Evolutionary conservation across 164 flowering plant genomes (phyloP), one percentile per base, ranked within the genome.

Genomic region (Saururus chinensis): DNA sequence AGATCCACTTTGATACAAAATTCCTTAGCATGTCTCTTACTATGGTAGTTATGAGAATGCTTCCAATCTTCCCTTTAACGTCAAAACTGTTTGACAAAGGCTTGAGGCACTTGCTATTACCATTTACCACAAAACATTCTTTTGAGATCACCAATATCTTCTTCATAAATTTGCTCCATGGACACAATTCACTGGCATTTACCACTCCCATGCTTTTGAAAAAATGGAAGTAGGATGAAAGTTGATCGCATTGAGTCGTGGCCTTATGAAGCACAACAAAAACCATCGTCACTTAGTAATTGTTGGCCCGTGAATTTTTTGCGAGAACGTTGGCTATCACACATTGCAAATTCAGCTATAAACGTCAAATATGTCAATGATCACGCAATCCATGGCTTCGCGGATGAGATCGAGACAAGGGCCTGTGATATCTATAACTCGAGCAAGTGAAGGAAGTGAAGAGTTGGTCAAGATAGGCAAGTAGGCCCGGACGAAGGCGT

Each of bases 331-430:
- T 61, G 0, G 89, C 85, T 19, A 88, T 71, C n/a, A n/a, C 20
- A 79, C 84, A 7, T 66, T 64, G 63, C 93, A 83, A 0, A 91
- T 81, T 56, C 62, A 64, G 71, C 84, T 76, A 62, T 87, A 91
- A 22, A 87, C 60, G 0, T 84, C 88, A 64, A 83, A 88, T 13
- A 91, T 76, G 72, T 95, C 99, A 1, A 81, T 69, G 4, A 86
- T 37, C 0, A 84, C 62, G 54, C 88, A 80, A 48, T 87, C 87
- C 92, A 91, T 82, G 19, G 89, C 93, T 59, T 91, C 97, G 1
- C 76, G 68, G 26, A 91, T 63, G 24, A 86, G 64, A 8, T 8
- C 59, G 1, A 21, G 71, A 1, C 53, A 60, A 82, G 60, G 6
- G 60, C 52, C 61, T 88, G 97, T 70, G 69, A 67, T 8, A 74